Base-by-base conservation (phyloP, 352 stramenopile species). In the Pythium brassicae region DNA sequence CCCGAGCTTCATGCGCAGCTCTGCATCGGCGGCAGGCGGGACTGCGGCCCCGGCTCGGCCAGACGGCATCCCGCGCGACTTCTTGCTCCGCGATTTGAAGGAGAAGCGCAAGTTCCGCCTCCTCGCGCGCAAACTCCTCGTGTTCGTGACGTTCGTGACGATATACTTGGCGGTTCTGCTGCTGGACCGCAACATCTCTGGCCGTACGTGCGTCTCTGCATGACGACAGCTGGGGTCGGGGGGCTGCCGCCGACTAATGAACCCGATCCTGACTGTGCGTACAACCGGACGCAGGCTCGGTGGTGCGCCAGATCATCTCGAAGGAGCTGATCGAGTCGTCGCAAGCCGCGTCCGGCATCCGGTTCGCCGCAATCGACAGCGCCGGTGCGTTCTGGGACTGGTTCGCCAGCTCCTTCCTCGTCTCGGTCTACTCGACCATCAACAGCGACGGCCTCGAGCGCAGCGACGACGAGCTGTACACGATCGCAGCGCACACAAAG, bases 51-150 rank as follows among this genome's bases (percentile, higher is more conserved):
- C 14, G 7, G n/a, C 37, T 49, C 66, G 64, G 15, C 44, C 63
- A 1, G 45, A 53, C 3, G 50, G 59, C 17, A 72, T 83, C 27
- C 79, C 79, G 2, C 67, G 75, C 9, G 65, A 71, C 2, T 89
- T 89, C 48, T 54, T 89, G 43, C 51, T 83, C 8, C 66, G 75
- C 35, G 75, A 86, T 22, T 69, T 87, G 53, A 79, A 83, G 49
- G 76, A 87, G 37, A 87, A 89, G 53, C 76, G 79, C 51, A 85
- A 87, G 43, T 86, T 87, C 54, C 69, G 79, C 8, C 49, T 86
- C 14, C 62, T 89, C 5, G 81, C 76, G 15, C 66, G 79, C 42
- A 87, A 89, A 42, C 69, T 89, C 15, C 66, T 71, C 0, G 64
- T 76, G 6, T 89, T 89, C 48, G 77, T 89, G 32, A 79, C 75